Conservation (phyloP, 768 basidiomycete species). For the Gelatoporia subvermispora region DNA sequence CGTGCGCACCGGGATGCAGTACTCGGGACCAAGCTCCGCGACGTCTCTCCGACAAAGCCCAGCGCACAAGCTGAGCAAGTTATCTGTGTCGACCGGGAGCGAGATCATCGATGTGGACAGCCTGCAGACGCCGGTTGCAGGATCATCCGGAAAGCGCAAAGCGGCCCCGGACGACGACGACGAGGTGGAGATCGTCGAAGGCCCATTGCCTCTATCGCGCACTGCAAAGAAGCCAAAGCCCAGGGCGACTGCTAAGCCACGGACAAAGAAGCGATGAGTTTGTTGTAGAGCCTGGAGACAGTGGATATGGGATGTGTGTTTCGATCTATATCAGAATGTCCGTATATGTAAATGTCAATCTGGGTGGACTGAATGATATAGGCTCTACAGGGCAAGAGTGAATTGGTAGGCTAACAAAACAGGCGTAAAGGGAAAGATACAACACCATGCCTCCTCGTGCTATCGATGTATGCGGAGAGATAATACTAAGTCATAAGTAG, state of each 20-base stretch:
- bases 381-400: no score
- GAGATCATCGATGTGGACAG: conserved; percentile 41
- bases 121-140: conserved; percentile 26
- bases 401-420: no score
- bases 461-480: no score
- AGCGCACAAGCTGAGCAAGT: conserved; percentile 29
- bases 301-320: no score
- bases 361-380: no score
- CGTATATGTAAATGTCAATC: no score
- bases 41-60: conserved; percentile 45
- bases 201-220: conserved; percentile 11
- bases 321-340: no score
- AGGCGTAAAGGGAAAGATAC: no score
- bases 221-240: conserved; percentile 18
- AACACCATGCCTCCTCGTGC: no score
- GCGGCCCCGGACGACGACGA: conserved; percentile 28
- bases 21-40: conserved; percentile 17
- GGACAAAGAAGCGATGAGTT: conserved; percentile 21
- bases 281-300: no score
- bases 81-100: conserved; percentile 18
- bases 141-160: conserved; percentile 47
- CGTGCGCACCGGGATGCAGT: conserved; percentile 28
- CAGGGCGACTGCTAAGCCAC: conserved; percentile 18
- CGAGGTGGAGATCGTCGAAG: conserved; percentile 26
- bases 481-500: no score